Evolutionary conservation across 257 asterid species (phyloP), one percentile per base, ranked within the genome.

Genomic region (Solanum ossicruentum): DNA sequence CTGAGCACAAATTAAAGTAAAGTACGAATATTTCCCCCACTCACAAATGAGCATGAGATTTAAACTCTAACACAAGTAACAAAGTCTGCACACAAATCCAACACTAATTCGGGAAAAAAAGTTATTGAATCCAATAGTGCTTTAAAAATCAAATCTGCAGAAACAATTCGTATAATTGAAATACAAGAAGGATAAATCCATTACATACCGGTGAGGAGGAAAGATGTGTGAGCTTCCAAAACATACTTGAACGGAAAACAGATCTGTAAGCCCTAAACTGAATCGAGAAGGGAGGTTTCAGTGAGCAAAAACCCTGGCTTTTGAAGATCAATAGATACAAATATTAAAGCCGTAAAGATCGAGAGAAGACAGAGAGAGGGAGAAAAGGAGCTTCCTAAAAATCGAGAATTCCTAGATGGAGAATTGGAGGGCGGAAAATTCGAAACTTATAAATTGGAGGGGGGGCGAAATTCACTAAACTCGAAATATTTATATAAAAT

Each of bases 211-310:
- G 99, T 41, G 99, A 95, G 81, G 98, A 92, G 85, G 99, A 91
- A 13, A 97, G 91, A 84, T 98, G 79, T 45, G 98, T 88, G 84
- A 97, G 95, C 93, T 97, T 95, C 99, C 99, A 97, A 85, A 97
- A 97, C 99, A 97, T 97, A 10, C 41, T 84, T 88, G 83, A 52
- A 78, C 41, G 65, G 6, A 83, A 87, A 80, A 78, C 39, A 91
- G 97, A 94, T 93, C 96, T 89, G 93, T 56, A 86, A 90, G 88
- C 87, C 92, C 91, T 84, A 84, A 88, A 89, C 28, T 78, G 83
- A 78, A 78, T 78, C 49, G 79, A 73, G n/a, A 28, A 45, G 12
- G 6, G 3, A 85, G 80, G 82, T 79, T 90, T 61, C 36, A 28
- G 83, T 83, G 56, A 87, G 84, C 83, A 73, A 83, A 90, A 93